phyloP scores from a whole-genome alignment of 495 filamentous ascomycete species.

The Aspergillus saccharolyticus region DNA sequence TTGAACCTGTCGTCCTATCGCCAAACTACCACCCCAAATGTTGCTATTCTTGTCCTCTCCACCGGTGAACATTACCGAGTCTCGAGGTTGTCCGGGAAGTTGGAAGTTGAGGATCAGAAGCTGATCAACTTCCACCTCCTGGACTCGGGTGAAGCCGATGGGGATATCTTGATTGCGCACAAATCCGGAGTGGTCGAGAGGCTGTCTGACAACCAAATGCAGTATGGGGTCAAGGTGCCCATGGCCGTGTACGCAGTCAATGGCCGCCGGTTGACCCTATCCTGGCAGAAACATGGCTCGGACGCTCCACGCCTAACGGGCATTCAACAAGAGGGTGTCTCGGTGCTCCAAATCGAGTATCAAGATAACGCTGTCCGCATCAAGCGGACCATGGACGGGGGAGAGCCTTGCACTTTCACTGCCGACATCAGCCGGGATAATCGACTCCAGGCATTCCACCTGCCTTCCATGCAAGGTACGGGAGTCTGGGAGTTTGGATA shows the following conservation, averaged over 20 bases:
- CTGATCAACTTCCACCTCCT: conserved; percentile 13
- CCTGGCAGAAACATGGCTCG: not conserved
- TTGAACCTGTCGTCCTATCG: conserved; percentile 9
- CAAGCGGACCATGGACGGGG: not conserved
- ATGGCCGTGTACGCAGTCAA: not conserved
- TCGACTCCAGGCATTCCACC: not conserved
- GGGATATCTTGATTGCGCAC: no score
- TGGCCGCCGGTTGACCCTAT: conserved; percentile 3
- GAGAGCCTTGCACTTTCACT: not conserved
- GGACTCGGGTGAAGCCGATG: no score
- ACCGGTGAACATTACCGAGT: no score
- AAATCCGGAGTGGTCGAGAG: conserved; percentile 4
- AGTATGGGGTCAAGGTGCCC: not conserved
- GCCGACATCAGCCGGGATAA: not conserved
- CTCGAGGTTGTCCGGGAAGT: not conserved
- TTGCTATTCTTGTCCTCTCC: no score
- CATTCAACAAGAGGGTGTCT: conserved; percentile 3
- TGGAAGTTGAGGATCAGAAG: conserved; percentile 10
- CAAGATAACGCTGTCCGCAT: not conserved
- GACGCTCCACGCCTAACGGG: conserved; percentile 7
- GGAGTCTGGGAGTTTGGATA: conserved; percentile 6
- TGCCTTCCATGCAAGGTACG: not conserved
- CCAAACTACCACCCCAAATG: no score
- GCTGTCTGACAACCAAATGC: not conserved
- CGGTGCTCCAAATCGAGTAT: conserved; percentile 4